Evolutionary conservation across 345 rosid species (phyloP).

Genomic region (Salix viminalis): DNA sequence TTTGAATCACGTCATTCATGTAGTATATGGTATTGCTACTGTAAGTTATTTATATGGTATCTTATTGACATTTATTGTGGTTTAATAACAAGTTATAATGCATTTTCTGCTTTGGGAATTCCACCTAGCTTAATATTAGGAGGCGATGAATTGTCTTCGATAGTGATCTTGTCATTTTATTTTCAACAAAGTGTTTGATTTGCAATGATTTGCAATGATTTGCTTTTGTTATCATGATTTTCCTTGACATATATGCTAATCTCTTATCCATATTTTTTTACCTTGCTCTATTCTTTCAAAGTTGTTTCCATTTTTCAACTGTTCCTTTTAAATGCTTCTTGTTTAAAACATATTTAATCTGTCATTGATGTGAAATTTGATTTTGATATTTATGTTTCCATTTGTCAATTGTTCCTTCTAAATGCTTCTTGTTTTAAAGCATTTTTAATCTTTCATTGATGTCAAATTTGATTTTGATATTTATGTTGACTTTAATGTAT

Average conservation of each 20-base stretch:
- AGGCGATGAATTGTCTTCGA: not conserved
- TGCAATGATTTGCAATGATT: not conserved
- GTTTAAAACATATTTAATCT: not conserved
- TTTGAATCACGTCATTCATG: constrained; percentile 1
- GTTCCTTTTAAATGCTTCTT: not conserved
- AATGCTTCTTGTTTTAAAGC: not conserved
- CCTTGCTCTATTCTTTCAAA: not conserved
- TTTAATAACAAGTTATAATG: not conserved
- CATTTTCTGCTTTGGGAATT: not conserved
- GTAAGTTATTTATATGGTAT: not conserved
- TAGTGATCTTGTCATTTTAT: not conserved
- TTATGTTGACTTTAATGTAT: not conserved
- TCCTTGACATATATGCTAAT: not conserved
- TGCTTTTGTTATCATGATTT: not conserved
- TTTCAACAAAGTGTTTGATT: not conserved
- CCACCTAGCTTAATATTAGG: not conserved
- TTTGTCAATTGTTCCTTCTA: not conserved
- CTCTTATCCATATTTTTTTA: not conserved
- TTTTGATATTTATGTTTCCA: not conserved
- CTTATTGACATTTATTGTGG: not conserved
- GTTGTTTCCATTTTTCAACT: not conserved
- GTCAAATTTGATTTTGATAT: not conserved
- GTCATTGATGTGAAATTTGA: not conserved
- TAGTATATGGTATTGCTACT: constrained; percentile 3
- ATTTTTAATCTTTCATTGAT: not conserved